A percentile compares a stretch with the other conserved stretches of the same genome.
phyloP scores from a whole-genome alignment of 1,284 basidiomycete species.

The Flammula alnicola region DNA sequence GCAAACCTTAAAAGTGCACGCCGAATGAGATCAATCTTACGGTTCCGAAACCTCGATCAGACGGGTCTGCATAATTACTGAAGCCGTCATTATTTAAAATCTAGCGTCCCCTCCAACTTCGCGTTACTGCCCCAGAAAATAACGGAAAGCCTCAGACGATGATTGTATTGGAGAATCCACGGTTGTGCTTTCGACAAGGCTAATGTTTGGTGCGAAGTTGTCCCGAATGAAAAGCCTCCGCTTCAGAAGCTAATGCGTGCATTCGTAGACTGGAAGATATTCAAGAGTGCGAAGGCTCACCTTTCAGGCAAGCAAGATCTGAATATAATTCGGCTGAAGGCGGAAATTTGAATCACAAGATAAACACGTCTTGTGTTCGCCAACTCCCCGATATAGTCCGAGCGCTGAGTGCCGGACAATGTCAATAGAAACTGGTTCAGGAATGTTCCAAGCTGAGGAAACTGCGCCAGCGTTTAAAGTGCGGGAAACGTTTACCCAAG shows the following conservation, averaged over 20 bases:
- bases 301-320: no score
- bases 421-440: not conserved
- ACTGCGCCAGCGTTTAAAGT: not conserved
- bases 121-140: not conserved
- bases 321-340: no score
- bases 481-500: not conserved
- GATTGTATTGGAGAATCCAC: slow-evolving; percentile 8
- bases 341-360: not conserved
- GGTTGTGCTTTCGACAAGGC: slow-evolving; percentile 3
- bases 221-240: slow-evolving; percentile 14
- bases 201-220: slow-evolving; percentile 18
- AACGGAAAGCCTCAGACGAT: no score
- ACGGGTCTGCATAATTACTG: not conserved
- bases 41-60: slow-evolving; percentile 19
- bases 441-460: no score
- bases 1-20: slow-evolving; percentile 26
- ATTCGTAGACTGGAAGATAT: no score
- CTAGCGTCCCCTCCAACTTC: not conserved
- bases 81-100: no score
- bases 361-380: not conserved
- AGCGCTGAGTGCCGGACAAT: slow-evolving; percentile 7
- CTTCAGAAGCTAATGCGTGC: not conserved
- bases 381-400: slow-evolving; percentile 15
- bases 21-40: slow-evolving; percentile 13
- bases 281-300: no score